A percentile compares a stretch with the other conserved stretches of the same genome.
Conservation (phyloP, 192 early-diverging fungal genomes). For the Coemansia aciculifera region DNA sequence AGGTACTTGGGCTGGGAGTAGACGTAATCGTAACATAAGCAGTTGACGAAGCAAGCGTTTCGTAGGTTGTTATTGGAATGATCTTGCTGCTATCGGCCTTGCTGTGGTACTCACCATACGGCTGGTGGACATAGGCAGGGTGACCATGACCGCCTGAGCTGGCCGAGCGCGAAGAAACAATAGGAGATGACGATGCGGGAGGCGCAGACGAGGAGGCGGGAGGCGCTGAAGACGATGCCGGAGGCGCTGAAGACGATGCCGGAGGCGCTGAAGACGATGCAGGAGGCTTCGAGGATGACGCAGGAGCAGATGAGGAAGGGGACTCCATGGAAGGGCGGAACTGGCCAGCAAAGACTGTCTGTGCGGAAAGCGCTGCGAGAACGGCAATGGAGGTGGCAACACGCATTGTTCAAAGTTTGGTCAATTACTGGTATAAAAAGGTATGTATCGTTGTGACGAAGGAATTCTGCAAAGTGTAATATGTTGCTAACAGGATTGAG, state of each 20-base stretch:
- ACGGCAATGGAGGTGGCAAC: constrained; percentile 28
- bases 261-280: neutral
- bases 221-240: neutral
- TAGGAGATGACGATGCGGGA: constrained; percentile 2
- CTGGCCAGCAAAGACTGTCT: constrained; percentile 27
- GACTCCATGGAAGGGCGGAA: constrained; percentile 5
- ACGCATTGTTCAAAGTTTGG: constrained; percentile 27
- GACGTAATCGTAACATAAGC: constrained; percentile 7
- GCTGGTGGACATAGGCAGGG: constrained; percentile 12
- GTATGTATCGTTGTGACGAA: constrained; percentile 1
- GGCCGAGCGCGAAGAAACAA: constrained; percentile 9
- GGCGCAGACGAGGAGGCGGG: constrained; percentile 1
- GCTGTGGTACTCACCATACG: constrained; percentile 4
- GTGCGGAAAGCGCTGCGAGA: constrained; percentile 37
- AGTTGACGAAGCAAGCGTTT: neutral
- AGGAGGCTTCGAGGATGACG: constrained; percentile 12
- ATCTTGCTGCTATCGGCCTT: neutral
- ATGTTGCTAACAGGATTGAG: neutral
- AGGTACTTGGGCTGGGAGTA: constrained; percentile 14
- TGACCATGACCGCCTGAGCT: neutral
- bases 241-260: neutral
- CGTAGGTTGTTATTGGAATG: neutral
- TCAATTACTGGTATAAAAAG: neutral
- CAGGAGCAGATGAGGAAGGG: neutral
- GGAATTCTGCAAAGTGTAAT: neutral